Conservation (phyloP, 2,329 filamentous ascomycete genomes). For the Aspergillus niger region DNA sequence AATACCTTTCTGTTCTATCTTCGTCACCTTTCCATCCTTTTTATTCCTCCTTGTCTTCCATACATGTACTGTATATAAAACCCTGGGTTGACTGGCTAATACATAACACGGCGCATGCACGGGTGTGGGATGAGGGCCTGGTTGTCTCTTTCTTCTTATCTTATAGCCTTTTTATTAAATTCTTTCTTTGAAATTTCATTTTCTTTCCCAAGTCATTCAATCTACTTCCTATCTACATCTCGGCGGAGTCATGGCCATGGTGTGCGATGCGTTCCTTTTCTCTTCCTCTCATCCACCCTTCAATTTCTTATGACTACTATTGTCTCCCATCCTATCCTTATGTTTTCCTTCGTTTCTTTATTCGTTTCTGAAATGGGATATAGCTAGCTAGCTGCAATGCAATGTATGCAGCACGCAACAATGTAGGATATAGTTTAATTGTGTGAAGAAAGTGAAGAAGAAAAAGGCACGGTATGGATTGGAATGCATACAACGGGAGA, state of each 20-base stretch:
- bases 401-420: not conserved
- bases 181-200: not conserved
- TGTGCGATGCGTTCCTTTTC: not conserved
- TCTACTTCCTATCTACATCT: constrained; percentile 13
- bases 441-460: not conserved
- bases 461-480: not conserved
- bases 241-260: not conserved
- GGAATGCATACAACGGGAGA: no score
- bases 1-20: not conserved
- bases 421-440: not conserved
- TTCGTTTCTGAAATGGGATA: not conserved
- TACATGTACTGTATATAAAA: constrained; percentile 15
- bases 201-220: not conserved
- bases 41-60: not conserved
- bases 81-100: constrained; percentile 6
- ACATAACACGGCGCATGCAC: constrained; percentile 13
- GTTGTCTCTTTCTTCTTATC: not conserved
- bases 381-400: not conserved
- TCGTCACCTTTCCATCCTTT: not conserved
- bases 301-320: not conserved
- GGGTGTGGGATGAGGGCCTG: not conserved
- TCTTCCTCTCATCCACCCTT: not conserved
- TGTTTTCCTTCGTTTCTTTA: not conserved
- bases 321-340: no score
- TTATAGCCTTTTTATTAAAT: not conserved